Percentiles rank a stretch among this genome's conserved stretches.
These are phyloP conservation scores for Gloeophyllum trabeum DNA, from an alignment of 768 basidiomycete species.

Conservation along the genomic window DNA sequence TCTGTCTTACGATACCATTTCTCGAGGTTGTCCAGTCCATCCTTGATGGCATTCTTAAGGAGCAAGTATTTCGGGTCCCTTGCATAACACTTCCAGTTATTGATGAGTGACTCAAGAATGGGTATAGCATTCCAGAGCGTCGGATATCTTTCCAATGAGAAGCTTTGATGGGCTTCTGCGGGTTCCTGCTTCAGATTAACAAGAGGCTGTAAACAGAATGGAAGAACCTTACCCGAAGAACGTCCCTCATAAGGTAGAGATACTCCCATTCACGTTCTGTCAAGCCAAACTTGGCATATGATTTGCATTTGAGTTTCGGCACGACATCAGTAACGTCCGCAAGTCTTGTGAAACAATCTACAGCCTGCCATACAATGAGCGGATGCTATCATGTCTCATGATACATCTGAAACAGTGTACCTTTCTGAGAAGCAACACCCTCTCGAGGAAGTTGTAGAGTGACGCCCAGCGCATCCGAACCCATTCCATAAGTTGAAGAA, in stretches of 20 bases:
- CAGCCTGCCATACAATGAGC: not conserved
- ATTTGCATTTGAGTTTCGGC: not conserved
- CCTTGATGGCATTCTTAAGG: not conserved
- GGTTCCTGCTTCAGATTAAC: not conserved
- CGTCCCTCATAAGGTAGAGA: not conserved
- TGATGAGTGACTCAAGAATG: conserved; percentile 1
- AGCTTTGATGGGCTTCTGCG: not conserved
- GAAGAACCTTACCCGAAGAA: not conserved
- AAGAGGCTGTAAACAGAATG: not conserved
- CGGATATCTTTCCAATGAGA: not conserved
- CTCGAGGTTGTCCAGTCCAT: not conserved
- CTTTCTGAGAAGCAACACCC: not conserved
- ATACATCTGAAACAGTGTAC: not conserved
- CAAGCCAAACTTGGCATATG: not conserved
- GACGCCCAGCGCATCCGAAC: not conserved
- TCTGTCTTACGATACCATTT: conserved; percentile 1
- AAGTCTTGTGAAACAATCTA: not conserved
- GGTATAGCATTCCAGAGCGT: conserved; percentile 1
- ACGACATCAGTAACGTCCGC: not conserved
- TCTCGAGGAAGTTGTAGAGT: not conserved
- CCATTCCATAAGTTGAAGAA: not conserved
- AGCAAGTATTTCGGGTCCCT: not conserved
- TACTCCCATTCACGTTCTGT: not conserved
- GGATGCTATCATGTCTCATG: not conserved
- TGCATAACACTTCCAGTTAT: not conserved